phyloP scores from a whole-genome alignment of 768 basidiomycete species.

The Rhizopogon rudus region DNA sequence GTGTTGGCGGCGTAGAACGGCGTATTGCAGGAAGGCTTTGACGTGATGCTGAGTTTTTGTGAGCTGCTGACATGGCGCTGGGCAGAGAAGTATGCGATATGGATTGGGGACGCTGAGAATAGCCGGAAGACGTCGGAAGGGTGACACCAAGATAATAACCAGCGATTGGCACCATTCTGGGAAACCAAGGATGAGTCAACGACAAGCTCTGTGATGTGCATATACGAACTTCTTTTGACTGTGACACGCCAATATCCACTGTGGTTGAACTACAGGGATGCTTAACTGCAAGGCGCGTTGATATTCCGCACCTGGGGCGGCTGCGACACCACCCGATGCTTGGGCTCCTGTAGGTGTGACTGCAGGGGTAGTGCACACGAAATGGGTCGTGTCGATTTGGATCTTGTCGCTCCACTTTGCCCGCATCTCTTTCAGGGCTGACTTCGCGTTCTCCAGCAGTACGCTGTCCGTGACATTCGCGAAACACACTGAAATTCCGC shows the following conservation, averaged over 20 bases:
- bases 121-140: conserved; percentile 40
- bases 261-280: conserved; percentile 92
- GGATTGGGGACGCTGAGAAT: conserved; percentile 55
- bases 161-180: conserved; percentile 83
- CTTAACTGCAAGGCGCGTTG: conserved; percentile 92
- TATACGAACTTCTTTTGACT: conserved; percentile 70
- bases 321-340: conserved; percentile 47
- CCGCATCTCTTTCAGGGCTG: conserved; percentile 78
- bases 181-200: not conserved
- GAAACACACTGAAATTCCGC: conserved; percentile 92
- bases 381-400: conserved; percentile 97
- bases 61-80: conserved; percentile 31
- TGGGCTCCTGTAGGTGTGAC: conserved; percentile 56
- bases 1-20: conserved; percentile 35
- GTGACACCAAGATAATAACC: conserved; percentile 75
- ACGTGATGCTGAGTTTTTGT: conserved; percentile 42
- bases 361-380: conserved; percentile 90
- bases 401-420: conserved; percentile 91
- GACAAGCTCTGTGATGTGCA: not conserved
- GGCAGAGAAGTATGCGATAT: conserved; percentile 67
- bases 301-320: conserved; percentile 80
- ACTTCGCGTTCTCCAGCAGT: conserved; percentile 75
- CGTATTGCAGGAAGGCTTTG: conserved; percentile 65
- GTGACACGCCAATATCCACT: conserved; percentile 91
- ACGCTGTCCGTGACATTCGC: conserved; percentile 79